These are phyloP conservation scores for Pseudogymnoascus sp. DNA, from an alignment of 2,329 filamentous ascomycete genomes.

Conservation along the genomic window DNA sequence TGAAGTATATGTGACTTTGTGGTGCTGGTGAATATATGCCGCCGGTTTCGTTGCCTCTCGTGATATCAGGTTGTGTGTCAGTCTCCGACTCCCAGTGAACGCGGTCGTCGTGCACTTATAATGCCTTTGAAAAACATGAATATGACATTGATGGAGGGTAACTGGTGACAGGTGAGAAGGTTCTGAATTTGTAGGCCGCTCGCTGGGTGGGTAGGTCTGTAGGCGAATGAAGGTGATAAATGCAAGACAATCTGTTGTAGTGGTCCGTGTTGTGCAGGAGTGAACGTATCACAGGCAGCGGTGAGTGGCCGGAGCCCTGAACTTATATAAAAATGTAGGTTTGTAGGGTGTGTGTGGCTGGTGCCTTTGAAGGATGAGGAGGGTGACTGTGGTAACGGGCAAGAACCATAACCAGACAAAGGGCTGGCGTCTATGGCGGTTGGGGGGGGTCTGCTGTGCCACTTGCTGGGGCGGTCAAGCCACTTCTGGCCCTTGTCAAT, in stretches of 20 bases:
- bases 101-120: not conserved
- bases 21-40: slow-evolving; percentile 17
- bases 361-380: not conserved
- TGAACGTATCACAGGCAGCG: not conserved
- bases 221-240: not conserved
- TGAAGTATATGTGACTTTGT: slow-evolving; percentile 18
- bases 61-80: not conserved
- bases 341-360: slow-evolving; percentile 1
- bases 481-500: not conserved
- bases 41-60: slow-evolving; percentile 19
- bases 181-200: not conserved
- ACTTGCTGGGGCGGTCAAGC: not conserved
- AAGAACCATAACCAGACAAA: not conserved
- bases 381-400: not conserved
- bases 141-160: not conserved
- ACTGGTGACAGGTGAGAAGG: not conserved
- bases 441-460: not conserved
- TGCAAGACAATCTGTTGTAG: not conserved
- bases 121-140: not conserved
- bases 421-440: slow-evolving; percentile 6
- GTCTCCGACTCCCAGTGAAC: not conserved
- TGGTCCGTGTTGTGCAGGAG: not conserved
- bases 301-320: too few species aligned
- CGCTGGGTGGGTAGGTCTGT: not conserved
- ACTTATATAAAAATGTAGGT: not conserved